A percentile compares a stretch with the other conserved stretches of the same genome.
These are phyloP conservation scores for Staphylotrichum tortipilum DNA, from an alignment of 495 filamentous ascomycete genomes.

Conservation along the genomic window DNA sequence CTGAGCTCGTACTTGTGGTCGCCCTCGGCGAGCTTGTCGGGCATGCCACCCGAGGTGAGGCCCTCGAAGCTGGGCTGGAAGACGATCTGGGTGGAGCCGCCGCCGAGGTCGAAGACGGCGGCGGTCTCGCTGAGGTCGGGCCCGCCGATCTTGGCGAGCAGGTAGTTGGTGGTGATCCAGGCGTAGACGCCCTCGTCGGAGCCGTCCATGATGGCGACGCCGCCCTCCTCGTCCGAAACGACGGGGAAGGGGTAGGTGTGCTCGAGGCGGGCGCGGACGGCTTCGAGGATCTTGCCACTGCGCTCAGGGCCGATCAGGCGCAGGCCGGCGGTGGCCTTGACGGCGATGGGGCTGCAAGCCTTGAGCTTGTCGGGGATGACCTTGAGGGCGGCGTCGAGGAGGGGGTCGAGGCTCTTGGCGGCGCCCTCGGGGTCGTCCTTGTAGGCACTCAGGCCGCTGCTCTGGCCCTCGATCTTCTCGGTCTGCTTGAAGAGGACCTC, in stretches of 20 bases:
- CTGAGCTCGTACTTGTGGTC: conserved; percentile 93
- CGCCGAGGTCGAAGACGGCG: conserved; percentile 91
- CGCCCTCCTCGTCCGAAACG: conserved; percentile 70
- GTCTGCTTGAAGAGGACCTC: conserved; percentile 83
- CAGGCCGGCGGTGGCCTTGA: conserved; percentile 93
- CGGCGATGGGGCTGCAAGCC: conserved; percentile 79
- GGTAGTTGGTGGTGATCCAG: conserved; percentile 98
- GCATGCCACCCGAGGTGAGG: conserved; percentile 67
- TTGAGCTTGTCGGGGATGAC: conserved; percentile 80
- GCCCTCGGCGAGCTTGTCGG: conserved; percentile 72
- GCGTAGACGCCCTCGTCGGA: conserved; percentile 95
- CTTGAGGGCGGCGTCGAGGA: conserved; percentile 77
- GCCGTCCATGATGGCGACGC: conserved; percentile 93
- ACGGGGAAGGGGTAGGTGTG: conserved; percentile 89
- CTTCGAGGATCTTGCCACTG: conserved; percentile 74
- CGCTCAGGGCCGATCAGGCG: conserved; percentile 74
- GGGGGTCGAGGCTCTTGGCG: conserved; percentile 76
- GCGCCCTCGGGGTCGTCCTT: conserved; percentile 75
- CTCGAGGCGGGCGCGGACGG: conserved; percentile 78
- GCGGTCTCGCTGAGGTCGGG: conserved; percentile 84
- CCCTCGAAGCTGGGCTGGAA: conserved; percentile 90
- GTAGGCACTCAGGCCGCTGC: conserved; percentile 78
- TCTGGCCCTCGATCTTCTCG: conserved; percentile 60
- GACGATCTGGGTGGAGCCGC: conserved; percentile 95
- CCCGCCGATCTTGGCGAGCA: conserved; percentile 92